Base-by-base conservation (phyloP, 2,329 filamentous ascomycete genomes). In the Aspergillus bombycis region DNA sequence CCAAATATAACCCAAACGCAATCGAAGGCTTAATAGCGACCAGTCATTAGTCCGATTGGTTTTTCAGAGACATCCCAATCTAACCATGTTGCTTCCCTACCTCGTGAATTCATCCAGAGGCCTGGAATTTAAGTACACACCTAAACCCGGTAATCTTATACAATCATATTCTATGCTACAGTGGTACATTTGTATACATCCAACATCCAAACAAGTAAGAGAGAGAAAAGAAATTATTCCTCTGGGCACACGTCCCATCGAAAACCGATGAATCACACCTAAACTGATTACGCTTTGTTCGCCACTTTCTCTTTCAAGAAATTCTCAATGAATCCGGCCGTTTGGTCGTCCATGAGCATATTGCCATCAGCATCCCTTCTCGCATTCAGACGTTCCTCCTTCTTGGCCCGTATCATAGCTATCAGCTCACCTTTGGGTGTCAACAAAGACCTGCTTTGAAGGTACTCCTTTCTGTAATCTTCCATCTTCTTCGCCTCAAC, bases 401-500 rank as follows among this genome's bases (percentile, higher is more conserved):
- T 77, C 69, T 78, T 75, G 61, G 77, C 75, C 60, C 73, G 68
- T 62, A 77, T 73, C 65, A 75, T 71, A n/a, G 71, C 74, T 56
- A 71, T 64, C 63, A 79, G 70, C 69, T 84, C 80, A 62, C 81
- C 79, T 67, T 79, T 68, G 12, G 84, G 84, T 57, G 82, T 84
- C 65, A 81, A 73, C 75, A 85, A 78, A 64, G 72, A 77, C 65
- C 74, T 76, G 70, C 78, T 79, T 69, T 80, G 75, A 69, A 78
- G 75, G 73, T 80, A 79, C 67, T 80, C 76, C 70, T 78, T 75
- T 66, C 79, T 79, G 55, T 78, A 77, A 64, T 86, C 89, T 75
- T 89, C 85, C 63, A 82, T 79, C 76, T 87, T 82, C 82, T 89
- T 90, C 78, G 83, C 80, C 68, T 82, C 82, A 58, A 94, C 78